Evolutionary conservation across 139 green algal genomes (phyloP), one percentile per base, ranked within the genome.

Genomic region (Deuterostichococcus epilithicus): DNA sequence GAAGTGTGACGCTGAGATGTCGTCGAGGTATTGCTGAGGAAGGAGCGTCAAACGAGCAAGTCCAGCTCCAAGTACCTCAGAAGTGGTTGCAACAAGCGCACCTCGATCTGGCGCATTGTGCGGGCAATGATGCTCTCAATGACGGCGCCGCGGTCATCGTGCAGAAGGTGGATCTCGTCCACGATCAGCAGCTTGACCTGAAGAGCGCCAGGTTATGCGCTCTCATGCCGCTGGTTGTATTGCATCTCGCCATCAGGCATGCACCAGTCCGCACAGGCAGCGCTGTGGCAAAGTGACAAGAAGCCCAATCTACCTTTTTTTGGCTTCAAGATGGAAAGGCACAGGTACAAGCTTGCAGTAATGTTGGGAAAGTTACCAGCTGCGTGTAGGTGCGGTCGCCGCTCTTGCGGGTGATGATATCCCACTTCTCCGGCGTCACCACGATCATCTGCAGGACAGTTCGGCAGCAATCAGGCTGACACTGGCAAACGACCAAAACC

Each of bases 401-500:
- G n/a, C 69, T 86, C 85, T 99, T 99, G 74, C 96, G 90, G 0
- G 96, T 99, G 83, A 99, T 95, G 87, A 99, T 98, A 86, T 99
- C 96, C 96, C 96, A 99, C 89, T 99, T 99, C 87, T 99, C 96
- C 6, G 96, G 96, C 6, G 96, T 99, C 28, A 93, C 97, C n/a
- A 99, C 92, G 39, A 99, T 99, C 81, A 99, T 89, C 82, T 97
- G 90, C 60, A 79, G 66, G 32, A n/a, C n/a, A n/a, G n/a, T n/a
- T n/a, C n/a, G n/a, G n/a, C n/a, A n/a, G n/a, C n/a, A n/a, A n/a
- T n/a, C n/a, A n/a, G n/a, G n/a, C n/a, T n/a, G n/a, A n/a, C n/a
- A n/a, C n/a, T n/a, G n/a, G n/a, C n/a, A n/a, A n/a, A n/a, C n/a
- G n/a, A n/a, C n/a, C n/a, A n/a, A n/a, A n/a, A n/a, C n/a, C n/a